Evolutionary conservation across 306 rosid species (phyloP).

Genomic region (Luffa aegyptiaca): DNA sequence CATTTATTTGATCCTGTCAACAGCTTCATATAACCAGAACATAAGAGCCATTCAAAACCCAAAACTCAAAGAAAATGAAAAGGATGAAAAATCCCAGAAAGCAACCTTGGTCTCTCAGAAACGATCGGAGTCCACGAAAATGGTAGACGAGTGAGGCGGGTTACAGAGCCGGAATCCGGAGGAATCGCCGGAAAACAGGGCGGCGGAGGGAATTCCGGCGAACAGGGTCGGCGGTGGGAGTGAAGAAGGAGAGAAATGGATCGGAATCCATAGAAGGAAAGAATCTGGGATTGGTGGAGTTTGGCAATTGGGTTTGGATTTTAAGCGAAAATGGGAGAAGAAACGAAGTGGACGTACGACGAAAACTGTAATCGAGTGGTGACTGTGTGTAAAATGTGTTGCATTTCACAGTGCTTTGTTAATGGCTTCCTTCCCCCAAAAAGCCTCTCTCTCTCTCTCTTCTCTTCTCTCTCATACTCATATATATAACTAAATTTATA

Average conservation of each 20-base stretch:
- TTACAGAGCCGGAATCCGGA: constrained; percentile 26
- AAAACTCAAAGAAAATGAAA: neutral
- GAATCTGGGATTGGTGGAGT: neutral
- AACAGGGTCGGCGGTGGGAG: constrained; percentile 23
- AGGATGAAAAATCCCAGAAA: neutral
- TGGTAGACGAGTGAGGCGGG: neutral
- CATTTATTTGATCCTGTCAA: neutral
- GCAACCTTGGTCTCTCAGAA: constrained; percentile 35
- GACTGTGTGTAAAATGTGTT: neutral
- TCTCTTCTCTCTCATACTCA: neutral
- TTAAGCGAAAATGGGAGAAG: neutral
- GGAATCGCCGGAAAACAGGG: constrained; percentile 15
- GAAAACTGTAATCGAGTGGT: neutral
- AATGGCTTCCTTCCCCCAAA: neutral
- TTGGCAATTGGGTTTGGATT: constrained; percentile 7
- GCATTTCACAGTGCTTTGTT: neutral
- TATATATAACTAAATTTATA: too few species aligned
- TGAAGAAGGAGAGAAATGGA: constrained; percentile 15
- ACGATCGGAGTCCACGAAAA: neutral
- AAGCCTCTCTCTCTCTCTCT: too few species aligned
- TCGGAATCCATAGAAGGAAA: constrained; percentile 29
- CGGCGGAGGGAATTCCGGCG: constrained; percentile 18
- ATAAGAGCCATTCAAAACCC: neutral
- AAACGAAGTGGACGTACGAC: neutral
- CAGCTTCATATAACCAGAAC: neutral